Evolutionary conservation across 306 rosid species (phyloP).

Genomic region (Lathyrus sativus): DNA sequence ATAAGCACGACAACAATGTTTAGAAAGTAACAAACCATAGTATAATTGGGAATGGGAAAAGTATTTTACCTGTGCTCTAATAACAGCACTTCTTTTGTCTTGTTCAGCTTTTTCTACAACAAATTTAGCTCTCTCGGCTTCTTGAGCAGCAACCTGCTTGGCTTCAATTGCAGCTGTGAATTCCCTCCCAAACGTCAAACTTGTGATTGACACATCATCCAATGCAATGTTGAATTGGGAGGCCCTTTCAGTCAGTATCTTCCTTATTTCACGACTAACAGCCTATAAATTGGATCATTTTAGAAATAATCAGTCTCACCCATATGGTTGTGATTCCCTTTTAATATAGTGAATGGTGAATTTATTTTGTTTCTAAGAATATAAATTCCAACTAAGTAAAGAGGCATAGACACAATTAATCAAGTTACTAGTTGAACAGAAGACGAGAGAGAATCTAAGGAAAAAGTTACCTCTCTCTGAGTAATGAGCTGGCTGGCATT

Average conservation of each 20-base stretch:
- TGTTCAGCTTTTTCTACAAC: slow-evolving; percentile 90
- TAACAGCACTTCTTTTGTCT: slow-evolving; percentile 78
- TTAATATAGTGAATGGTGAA: neutral
- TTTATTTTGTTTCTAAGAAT: slow-evolving; percentile 10
- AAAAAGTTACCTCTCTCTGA: slow-evolving; percentile 75
- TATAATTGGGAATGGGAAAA: slow-evolving; percentile 6
- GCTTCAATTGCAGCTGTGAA: slow-evolving; percentile 90
- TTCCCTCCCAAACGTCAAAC: slow-evolving; percentile 74
- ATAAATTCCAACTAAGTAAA: slow-evolving; percentile 7
- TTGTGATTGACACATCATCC: slow-evolving; percentile 88
- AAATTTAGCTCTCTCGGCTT: slow-evolving; percentile 93
- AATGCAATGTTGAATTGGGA: slow-evolving; percentile 80
- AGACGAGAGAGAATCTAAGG: neutral
- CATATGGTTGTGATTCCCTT: neutral
- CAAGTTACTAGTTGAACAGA: neutral
- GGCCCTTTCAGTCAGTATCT: slow-evolving; percentile 73
- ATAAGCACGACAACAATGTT: slow-evolving; percentile 3
- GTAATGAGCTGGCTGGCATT: slow-evolving; percentile 94
- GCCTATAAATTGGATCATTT: slow-evolving; percentile 42
- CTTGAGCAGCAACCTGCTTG: slow-evolving; percentile 96
- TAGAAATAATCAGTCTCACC: slow-evolving; percentile 29
- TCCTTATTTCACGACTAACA: slow-evolving; percentile 85
- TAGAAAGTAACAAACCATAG: neutral
- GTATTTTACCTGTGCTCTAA: slow-evolving; percentile 76
- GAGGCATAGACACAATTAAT: neutral